Percentiles rank a stretch among this genome's conserved stretches.
phyloP scores from a whole-genome alignment of 305 asterid genomes.

The Solanum hybrid region DNA sequence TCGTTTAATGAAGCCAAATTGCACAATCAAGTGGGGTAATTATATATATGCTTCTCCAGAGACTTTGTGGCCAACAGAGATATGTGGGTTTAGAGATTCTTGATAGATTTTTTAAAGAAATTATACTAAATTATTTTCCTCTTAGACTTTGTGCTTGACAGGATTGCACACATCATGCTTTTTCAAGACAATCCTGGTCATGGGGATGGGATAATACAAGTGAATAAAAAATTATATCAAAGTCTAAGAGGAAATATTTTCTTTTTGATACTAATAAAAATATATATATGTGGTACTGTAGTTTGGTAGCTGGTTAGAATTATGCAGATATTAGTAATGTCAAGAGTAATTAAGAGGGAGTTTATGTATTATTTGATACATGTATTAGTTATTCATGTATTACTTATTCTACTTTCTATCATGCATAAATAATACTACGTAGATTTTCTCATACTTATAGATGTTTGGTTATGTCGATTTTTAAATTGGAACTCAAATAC shows the following conservation, averaged over 20 bases:
- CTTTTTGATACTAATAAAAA: background rate
- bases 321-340: rapidly evolving
- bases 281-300: too few species aligned
- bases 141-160: background rate
- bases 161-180: background rate
- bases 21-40: background rate
- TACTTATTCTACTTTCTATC: background rate
- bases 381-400: background rate
- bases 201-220: background rate
- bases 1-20: background rate
- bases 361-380: background rate
- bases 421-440: background rate
- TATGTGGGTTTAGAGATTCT: background rate
- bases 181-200: background rate
- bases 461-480: too few species aligned
- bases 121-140: background rate
- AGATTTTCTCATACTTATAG: too few species aligned
- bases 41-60: background rate
- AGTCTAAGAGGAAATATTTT: background rate
- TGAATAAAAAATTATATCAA: background rate
- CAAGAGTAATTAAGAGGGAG: background rate
- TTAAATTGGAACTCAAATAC: too few species aligned
- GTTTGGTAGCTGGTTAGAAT: background rate
- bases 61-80: background rate
- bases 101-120: background rate